phyloP scores from a whole-genome alignment of 2,329 filamentous ascomycete species.

The Magnaporthiopsis poae region DNA sequence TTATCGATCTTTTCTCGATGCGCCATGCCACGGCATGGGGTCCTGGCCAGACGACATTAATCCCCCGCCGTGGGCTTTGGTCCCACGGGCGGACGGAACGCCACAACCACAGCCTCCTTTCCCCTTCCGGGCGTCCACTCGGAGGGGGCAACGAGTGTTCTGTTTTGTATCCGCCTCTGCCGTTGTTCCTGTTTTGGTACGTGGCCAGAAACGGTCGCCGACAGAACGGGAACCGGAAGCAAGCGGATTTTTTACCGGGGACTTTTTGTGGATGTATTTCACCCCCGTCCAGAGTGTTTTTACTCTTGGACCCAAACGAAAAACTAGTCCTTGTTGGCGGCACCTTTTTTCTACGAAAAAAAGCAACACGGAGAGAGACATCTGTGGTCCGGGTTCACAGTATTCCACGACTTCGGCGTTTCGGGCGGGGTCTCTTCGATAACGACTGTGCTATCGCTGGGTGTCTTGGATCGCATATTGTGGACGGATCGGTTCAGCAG shows the following conservation, averaged over 20 bases:
- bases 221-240: neutral
- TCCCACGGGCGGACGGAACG: slow-evolving; percentile 35
- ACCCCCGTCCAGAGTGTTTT: slow-evolving; percentile 47
- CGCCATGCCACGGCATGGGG: slow-evolving; percentile 35
- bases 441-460: slow-evolving; percentile 6
- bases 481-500: slow-evolving; percentile 1
- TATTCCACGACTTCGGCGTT: neutral
- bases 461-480: neutral
- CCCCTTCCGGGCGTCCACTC: neutral
- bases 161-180: neutral
- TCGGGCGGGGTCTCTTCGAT: slow-evolving; percentile 14
- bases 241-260: neutral
- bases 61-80: slow-evolving; percentile 32
- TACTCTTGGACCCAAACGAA: slow-evolving; percentile 46
- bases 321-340: slow-evolving; percentile 86
- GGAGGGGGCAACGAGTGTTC: neutral
- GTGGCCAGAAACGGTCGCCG: neutral
- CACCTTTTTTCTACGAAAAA: slow-evolving; percentile 45
- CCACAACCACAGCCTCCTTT: slow-evolving; percentile 26
- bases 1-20: slow-evolving; percentile 18
- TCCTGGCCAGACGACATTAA: slow-evolving; percentile 49
- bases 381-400: slow-evolving; percentile 4
- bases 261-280: slow-evolving; percentile 92
- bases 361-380: slow-evolving; percentile 58
- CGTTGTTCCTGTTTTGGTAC: neutral